Base-by-base conservation (phyloP, 139 green algal species). In the Micractinium sp. region DNA sequence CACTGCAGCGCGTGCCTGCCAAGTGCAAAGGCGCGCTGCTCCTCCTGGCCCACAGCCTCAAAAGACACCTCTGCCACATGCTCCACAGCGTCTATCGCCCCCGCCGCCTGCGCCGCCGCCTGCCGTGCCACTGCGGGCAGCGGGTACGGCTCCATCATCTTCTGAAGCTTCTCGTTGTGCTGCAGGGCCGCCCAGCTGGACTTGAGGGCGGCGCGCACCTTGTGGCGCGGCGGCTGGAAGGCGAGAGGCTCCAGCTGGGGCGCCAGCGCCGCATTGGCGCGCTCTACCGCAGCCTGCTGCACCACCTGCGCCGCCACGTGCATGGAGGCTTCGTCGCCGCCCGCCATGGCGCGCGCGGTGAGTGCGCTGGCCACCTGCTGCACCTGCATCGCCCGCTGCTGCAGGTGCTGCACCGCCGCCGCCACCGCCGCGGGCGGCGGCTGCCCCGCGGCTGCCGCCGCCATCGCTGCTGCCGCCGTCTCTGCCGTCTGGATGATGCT, bases 81-180 rank as follows among this genome's bases (percentile, higher is more conserved):
- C 36, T 87, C 82, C 61, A 78, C 82, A 0, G 61, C 82, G 35
- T 60, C 66, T 0, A 77, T 39, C 7, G 82, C 82, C 35, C 60
- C 82, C 20, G 66, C 66, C 3, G 83, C 83, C 27, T 67, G 66
- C 13, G 71, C 39, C 25, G 66, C 83, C 38, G 83, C 83, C 67
- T 79, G 82, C 13, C 82, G 82, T 23, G 82, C 61, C 25, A 79
- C 63, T 27, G 82, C 82, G 25, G 82, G 82, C 67, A 88, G 69
- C 39, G 69, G 84, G 38, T 56, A 33, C 0, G 69, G 84, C 67
- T 67, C 69, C 69, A 88, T 47, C 39, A 88, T 12, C 18, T 71
- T 69, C 29, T 31, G 39, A 69, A 88, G 61, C 84, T 88, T 69
- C 67, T 88, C 69, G 39, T n/a, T 81, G 27, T 69, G 31, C 39